phyloP scores from a whole-genome alignment of 331 rosid species.

The Rhamnella rubrinervis region DNA sequence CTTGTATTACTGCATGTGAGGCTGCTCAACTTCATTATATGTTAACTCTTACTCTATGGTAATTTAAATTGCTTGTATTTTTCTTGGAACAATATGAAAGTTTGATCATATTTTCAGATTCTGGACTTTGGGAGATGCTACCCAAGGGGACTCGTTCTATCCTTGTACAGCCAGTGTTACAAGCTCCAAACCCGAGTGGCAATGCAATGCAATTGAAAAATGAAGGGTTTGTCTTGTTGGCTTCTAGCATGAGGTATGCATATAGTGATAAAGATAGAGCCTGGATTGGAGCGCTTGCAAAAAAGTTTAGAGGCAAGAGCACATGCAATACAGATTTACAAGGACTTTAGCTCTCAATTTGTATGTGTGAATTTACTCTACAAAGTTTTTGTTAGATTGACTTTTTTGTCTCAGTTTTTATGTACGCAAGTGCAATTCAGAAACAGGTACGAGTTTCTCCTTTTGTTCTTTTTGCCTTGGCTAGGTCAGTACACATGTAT shows the following conservation, averaged over 20 bases:
- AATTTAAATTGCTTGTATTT: neutral
- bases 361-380: neutral
- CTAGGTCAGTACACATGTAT: too few species aligned
- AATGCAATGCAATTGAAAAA: constrained; percentile 25
- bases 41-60: constrained; percentile 6
- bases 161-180: constrained; percentile 65
- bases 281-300: constrained; percentile 78
- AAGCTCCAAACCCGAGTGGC: constrained; percentile 27
- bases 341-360: constrained; percentile 16
- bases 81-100: constrained; percentile 26
- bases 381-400: neutral
- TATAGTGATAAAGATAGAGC: constrained; percentile 68
- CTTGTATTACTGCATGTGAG: neutral
- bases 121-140: constrained; percentile 67
- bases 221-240: constrained; percentile 64
- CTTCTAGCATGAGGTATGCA: constrained; percentile 71
- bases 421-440: too few species aligned
- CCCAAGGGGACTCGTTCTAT: constrained; percentile 68
- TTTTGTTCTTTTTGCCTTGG: too few species aligned
- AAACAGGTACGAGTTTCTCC: too few species aligned
- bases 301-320: constrained; percentile 47
- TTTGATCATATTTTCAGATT: constrained; percentile 48
- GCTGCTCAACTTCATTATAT: neutral
- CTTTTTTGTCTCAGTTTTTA: constrained; percentile 3
- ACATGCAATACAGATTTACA: constrained; percentile 13